Evolutionary conservation across 208 protist species (phyloP), one percentile per base, ranked within the genome.

Genomic region (Trypanosoma caninum): DNA sequence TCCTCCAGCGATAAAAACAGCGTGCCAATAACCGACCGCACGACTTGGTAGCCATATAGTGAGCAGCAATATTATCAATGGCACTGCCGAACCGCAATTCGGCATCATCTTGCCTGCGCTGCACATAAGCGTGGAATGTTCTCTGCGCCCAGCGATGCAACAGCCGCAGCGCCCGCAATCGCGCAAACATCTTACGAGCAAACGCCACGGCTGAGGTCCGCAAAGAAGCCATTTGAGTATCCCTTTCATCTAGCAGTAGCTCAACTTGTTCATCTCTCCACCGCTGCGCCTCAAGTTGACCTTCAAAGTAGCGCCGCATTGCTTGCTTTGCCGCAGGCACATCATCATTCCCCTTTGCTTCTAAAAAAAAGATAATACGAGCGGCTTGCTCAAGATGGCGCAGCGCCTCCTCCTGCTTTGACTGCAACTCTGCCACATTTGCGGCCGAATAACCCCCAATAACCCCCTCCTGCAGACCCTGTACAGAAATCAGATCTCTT

Each of bases 251-350:
- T 13, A 65, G 34, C 37, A 40, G 44, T n/a, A n/a, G 33, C 46
- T 50, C 11, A 30, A 56, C 37, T 27, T 65, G 3, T 20, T 27
- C 35, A 40, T 68, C 61, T 14, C 61, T 23, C 22, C 44, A 72
- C 8, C 41, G 62, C 48, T 76, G 46, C n/a, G 65, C 52, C 14
- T 50, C 64, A 11, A 54, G 54, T 46, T 83, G 80, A 0, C 60
- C 56, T n/a, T 83, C 66, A 4, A 87, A 74, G 70, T 87, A 87
- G 1, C 80, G 80, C 47, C 65, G 71, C 76, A 87, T 80, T 34
- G 65, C 72, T 46, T 65, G 73, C 61, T 81, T 80, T 16, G 71
- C 66, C 0, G 70, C 66, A 25, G 66, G 47, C 37, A 87, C 45
- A 34, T 70, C 67, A 40, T 45, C 65, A 41, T 64, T 59, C 56